Conservation (phyloP, 805 yeast genomes). For the Kockiozyma suomiensis region DNA sequence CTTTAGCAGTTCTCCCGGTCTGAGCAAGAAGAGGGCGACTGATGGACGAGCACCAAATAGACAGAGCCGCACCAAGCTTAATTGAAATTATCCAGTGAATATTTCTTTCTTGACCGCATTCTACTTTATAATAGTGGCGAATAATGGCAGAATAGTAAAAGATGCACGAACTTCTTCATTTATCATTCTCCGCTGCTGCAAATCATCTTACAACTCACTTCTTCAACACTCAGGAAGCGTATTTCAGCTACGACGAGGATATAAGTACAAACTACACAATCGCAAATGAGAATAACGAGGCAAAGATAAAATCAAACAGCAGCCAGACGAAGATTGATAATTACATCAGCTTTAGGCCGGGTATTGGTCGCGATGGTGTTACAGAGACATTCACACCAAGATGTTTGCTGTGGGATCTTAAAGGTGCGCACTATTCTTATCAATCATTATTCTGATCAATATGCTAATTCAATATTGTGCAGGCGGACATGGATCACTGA, state of each 20-base stretch:
- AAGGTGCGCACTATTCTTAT: constrained; percentile 43
- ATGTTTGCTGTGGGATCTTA: constrained; percentile 75
- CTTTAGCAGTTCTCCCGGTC: no score
- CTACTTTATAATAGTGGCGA: no score
- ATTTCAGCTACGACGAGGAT: constrained; percentile 54
- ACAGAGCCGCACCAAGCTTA: no score
- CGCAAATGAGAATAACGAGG: constrained; percentile 6
- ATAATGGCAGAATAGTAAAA: no score
- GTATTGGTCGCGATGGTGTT: constrained; percentile 41
- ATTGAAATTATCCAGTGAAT: background rate
- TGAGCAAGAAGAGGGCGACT: no score
- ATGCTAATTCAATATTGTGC: background rate
- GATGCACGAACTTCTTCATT: constrained; percentile 71
- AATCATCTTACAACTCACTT: constrained; percentile 80
- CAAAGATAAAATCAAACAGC: background rate
- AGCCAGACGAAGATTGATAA: constrained; percentile 45
- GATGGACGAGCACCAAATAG: no score
- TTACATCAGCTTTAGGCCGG: constrained; percentile 51
- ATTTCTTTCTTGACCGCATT: no score
- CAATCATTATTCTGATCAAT: background rate
- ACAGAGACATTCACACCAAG: constrained; percentile 77
- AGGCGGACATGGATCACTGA: constrained; percentile 58
- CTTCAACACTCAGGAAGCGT: constrained; percentile 75
- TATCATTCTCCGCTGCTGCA: constrained; percentile 71
- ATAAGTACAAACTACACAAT: constrained; percentile 20